phyloP scores from a whole-genome alignment of 352 stramenopile species.

The Globisporangium nagaii region DNA sequence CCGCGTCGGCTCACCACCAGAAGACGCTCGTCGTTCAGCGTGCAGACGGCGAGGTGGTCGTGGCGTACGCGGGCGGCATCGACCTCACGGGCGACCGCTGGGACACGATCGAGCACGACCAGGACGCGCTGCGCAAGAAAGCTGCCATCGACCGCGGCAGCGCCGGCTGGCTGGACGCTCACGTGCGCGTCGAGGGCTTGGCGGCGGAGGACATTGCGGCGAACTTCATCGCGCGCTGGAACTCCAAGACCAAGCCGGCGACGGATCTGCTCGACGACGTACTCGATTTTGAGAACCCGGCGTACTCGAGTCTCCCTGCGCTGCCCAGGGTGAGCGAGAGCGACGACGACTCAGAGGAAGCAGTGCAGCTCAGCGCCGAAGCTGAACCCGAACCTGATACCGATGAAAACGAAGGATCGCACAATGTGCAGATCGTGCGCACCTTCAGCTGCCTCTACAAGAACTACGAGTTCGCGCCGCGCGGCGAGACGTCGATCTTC shows the following conservation, averaged over 20 bases:
- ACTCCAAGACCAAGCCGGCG: constrained; percentile 26
- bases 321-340: constrained; percentile 6
- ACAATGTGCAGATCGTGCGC: constrained; percentile 49
- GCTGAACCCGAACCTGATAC: constrained; percentile 3
- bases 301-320: constrained; percentile 12
- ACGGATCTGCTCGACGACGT: constrained; percentile 23
- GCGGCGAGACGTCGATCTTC: constrained; percentile 44
- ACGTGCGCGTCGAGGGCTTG: constrained; percentile 35
- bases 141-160: constrained; percentile 20
- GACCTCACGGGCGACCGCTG: constrained; percentile 56
- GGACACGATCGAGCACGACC: constrained; percentile 52
- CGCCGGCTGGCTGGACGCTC: constrained; percentile 51
- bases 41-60: neutral
- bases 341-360: constrained; percentile 11
- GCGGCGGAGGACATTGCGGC: constrained; percentile 40
- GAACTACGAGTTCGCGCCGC: constrained; percentile 47
- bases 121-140: constrained; percentile 25
- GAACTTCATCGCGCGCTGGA: constrained; percentile 58
- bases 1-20: constrained; percentile 37
- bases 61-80: constrained; percentile 45
- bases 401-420: constrained; percentile 1
- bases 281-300: constrained; percentile 43
- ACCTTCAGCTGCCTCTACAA: constrained; percentile 54
- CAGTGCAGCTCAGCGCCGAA: too few relatives aligned
- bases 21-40: constrained; percentile 26